These are phyloP conservation scores for Aspergillus ustus DNA, from an alignment of 2,329 filamentous ascomycete genomes.

Conservation along the genomic window DNA sequence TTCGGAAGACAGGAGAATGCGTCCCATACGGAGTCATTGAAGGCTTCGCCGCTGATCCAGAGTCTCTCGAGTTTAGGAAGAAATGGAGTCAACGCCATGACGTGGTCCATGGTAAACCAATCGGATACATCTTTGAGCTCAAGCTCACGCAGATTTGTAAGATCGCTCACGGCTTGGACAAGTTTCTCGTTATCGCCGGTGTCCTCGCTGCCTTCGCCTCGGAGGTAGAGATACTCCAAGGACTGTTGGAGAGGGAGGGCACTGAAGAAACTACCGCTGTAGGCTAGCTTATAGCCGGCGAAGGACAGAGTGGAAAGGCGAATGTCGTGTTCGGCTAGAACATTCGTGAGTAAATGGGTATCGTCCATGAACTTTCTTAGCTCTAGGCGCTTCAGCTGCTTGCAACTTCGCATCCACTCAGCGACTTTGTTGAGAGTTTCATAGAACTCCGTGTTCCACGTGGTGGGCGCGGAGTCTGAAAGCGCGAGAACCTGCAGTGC, in stretches of 20 bases:
- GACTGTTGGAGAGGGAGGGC: conserved; percentile 32
- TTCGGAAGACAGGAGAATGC: conserved; percentile 33
- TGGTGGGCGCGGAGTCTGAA: conserved; percentile 48
- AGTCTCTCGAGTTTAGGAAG: conserved; percentile 39
- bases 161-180: conserved; percentile 33
- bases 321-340: conserved; percentile 30
- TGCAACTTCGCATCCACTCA: conserved; percentile 61
- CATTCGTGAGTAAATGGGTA: conserved; percentile 40
- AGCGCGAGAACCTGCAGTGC: conserved; percentile 56
- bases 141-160: conserved; percentile 36
- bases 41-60: conserved; percentile 37
- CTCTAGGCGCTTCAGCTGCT: conserved; percentile 54
- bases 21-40: conserved; percentile 33
- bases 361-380: conserved; percentile 58
- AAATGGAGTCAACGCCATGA: conserved; percentile 31
- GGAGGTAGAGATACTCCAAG: conserved; percentile 35
- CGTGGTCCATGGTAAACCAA: conserved; percentile 36
- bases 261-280: conserved; percentile 32
- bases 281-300: conserved; percentile 31
- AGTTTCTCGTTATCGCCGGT: conserved; percentile 34
- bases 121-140: conserved; percentile 41
- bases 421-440: conserved; percentile 57
- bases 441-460: conserved; percentile 56
- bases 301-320: conserved; percentile 37
- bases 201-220: conserved; percentile 34